Percentiles rank a stretch among this genome's conserved stretches.
Conservation (phyloP, 257 asterid genomes). For the Solanum piurae region DNA sequence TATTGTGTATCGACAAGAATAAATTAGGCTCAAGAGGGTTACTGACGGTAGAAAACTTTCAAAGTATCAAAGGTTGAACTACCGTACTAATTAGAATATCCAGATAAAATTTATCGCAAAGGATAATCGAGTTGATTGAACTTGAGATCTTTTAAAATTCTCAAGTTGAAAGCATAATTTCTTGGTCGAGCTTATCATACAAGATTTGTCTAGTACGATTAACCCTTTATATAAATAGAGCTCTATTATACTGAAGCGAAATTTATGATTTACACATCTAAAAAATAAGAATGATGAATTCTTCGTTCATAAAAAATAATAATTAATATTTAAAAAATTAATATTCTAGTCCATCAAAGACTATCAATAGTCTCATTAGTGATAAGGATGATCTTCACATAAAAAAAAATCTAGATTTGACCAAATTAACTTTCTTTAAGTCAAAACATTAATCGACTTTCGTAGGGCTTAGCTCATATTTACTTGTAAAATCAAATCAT, state of each 20-base stretch:
- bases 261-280: too few species aligned
- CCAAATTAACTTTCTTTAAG: neutral
- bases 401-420: neutral
- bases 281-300: too few species aligned
- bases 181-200: rapidly evolving
- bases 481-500: neutral
- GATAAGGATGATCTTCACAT: neutral
- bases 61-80: neutral
- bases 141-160: rapidly evolving
- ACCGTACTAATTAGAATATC: neutral
- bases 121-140: neutral
- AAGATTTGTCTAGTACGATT: rapidly evolving
- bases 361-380: neutral
- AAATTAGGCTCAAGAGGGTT: neutral
- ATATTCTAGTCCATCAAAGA: neutral
- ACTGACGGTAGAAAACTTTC: neutral
- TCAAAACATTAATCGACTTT: neutral
- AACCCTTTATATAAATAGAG: neutral
- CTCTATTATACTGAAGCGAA: rapidly evolving
- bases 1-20: neutral
- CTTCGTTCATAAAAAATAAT: neutral
- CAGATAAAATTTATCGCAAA: neutral
- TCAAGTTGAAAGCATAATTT: neutral
- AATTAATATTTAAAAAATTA: neutral
- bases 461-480: neutral